A percentile compares a stretch with the other conserved stretches of the same genome.
Conservation (phyloP, 345 rosid genomes). For the Eucalyptus polyanthemos region DNA sequence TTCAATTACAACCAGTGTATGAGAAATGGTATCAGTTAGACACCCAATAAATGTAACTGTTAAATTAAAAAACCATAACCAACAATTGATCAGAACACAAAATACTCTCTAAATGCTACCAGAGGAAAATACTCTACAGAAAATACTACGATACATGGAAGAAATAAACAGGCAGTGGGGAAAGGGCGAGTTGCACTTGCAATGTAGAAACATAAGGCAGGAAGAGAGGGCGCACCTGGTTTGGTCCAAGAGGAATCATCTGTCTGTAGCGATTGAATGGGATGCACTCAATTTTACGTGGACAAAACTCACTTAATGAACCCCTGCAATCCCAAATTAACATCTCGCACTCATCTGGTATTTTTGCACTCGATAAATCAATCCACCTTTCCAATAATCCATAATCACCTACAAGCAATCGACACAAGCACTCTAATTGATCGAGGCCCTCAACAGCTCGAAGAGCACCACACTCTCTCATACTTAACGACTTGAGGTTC, state of each 20-base stretch:
- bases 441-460: background rate
- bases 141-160: background rate
- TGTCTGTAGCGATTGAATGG: background rate
- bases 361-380: background rate
- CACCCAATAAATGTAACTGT: background rate
- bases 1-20: background rate
- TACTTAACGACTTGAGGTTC: background rate
- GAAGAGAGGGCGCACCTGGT: background rate
- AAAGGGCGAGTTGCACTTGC: background rate
- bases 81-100: background rate
- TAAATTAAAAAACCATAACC: background rate
- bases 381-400: background rate
- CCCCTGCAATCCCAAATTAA: background rate
- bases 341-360: background rate
- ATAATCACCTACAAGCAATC: background rate
- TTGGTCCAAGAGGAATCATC: background rate
- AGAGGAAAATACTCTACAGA: background rate
- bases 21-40: background rate
- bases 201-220: background rate
- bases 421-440: background rate
- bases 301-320: background rate
- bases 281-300: background rate
- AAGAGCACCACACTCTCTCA: background rate
- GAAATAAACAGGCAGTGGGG: background rate
- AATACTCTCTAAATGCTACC: background rate